phyloP scores from a whole-genome alignment of 2,329 filamentous ascomycete species.

The Leptographium galeiforme region DNA sequence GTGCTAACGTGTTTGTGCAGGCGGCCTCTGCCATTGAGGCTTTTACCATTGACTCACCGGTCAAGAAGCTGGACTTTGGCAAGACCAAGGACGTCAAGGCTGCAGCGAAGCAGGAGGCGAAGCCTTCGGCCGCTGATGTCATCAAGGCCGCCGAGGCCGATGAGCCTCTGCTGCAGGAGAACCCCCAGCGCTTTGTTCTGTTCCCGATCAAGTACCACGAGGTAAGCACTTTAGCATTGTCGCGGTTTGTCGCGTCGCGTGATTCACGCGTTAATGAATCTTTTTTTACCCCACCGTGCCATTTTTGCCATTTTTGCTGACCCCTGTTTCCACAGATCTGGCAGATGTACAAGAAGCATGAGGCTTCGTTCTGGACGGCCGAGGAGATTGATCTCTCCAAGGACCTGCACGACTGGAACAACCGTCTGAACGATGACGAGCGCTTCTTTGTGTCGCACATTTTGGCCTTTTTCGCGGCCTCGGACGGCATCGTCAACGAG shows the following conservation, averaged over 20 bases:
- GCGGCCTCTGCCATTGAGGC: conserved; percentile 75
- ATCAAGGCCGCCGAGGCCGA: conserved; percentile 60
- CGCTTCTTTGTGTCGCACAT: conserved; percentile 98
- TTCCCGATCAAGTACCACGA: conserved; percentile 99
- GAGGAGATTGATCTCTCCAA: conserved; percentile 99
- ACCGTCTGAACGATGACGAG: conserved; percentile 91
- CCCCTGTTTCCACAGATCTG: conserved; percentile 55
- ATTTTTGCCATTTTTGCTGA: conserved; percentile 18
- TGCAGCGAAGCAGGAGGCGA: conserved; percentile 38
- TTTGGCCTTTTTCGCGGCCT: conserved; percentile 96
- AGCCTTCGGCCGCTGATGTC: conserved; percentile 33
- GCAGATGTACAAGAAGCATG: conserved; percentile 99
- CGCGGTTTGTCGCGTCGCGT: conserved; percentile 28
- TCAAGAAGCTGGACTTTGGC: conserved; percentile 78
- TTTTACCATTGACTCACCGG: conserved; percentile 84
- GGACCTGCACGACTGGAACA: conserved; percentile 98
- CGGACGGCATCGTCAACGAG: conserved; percentile 98
- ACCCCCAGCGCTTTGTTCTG: conserved; percentile 88
- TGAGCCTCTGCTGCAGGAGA: conserved; percentile 90
- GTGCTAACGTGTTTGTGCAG: conserved; percentile 36
- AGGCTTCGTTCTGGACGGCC: conserved; percentile 99
- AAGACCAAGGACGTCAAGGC: conserved; percentile 49
- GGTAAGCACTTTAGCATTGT: conserved; percentile 45
- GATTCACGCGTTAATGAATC: conserved; percentile 55
- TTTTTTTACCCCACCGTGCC: conserved; percentile 8